phyloP scores from a whole-genome alignment of 441 rosid species.

The Adansonia gregorii region DNA sequence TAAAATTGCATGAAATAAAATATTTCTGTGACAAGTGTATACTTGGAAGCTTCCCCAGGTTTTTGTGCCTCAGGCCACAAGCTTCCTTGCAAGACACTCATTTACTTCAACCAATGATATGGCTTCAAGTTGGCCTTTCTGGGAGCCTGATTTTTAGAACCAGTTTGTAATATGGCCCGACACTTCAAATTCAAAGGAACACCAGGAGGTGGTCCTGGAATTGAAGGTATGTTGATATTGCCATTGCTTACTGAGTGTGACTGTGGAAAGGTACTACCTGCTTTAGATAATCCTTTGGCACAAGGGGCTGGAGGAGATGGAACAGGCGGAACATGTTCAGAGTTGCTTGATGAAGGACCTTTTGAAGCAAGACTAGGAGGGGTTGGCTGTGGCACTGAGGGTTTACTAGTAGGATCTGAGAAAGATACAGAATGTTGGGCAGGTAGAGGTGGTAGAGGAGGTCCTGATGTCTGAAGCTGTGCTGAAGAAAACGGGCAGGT shows the following conservation, averaged over 20 bases:
- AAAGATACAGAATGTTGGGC: constrained; percentile 40
- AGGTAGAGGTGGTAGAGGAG: constrained; percentile 65
- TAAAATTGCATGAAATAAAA: constrained; percentile 1
- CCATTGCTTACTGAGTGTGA: constrained; percentile 45
- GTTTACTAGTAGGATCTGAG: constrained; percentile 27
- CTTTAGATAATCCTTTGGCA: constrained; percentile 42
- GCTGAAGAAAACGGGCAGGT: constrained; percentile 41
- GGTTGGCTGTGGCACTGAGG: constrained; percentile 38
- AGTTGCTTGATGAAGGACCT: constrained; percentile 22
- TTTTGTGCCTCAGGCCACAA: constrained; percentile 93
- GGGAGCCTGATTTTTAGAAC: constrained; percentile 51
- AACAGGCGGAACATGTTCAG: constrained; percentile 45
- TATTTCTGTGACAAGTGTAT: constrained; percentile 26
- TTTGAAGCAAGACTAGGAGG: constrained; percentile 32
- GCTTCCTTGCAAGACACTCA: constrained; percentile 93
- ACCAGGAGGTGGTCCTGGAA: constrained; percentile 68
- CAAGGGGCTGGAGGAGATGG: constrained; percentile 73
- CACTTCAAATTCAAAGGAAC: constrained; percentile 57
- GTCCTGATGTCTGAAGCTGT: constrained; percentile 28
- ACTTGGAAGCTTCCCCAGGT: constrained; percentile 81
- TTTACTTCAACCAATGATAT: constrained; percentile 92
- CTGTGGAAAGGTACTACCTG: constrained; percentile 34
- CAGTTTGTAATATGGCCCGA: constrained; percentile 53
- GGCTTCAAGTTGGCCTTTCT: constrained; percentile 83
- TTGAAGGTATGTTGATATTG: constrained; percentile 59